Conservation (phyloP, 371 early-diverging fungal species). For the Lichtheimia corymbifera region DNA sequence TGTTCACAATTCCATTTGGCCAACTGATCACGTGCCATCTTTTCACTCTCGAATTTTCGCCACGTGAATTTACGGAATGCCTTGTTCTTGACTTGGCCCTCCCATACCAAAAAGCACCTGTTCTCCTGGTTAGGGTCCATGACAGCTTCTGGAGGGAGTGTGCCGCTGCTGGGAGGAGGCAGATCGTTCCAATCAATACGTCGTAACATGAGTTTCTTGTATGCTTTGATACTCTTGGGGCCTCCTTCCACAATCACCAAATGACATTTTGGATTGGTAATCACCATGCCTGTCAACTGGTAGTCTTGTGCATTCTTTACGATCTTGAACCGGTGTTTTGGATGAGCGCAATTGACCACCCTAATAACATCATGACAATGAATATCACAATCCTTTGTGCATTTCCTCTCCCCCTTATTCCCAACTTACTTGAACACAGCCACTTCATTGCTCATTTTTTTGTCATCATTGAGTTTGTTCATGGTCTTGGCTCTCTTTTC, state of each 20-base stretch:
- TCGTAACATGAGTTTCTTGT: conserved; percentile 94
- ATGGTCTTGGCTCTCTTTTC: conserved; percentile 78
- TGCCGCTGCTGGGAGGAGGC: conserved; percentile 46
- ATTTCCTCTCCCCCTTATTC: too few species aligned
- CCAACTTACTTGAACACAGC: conserved; percentile 79
- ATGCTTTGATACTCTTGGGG: conserved; percentile 83
- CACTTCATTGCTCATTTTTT: conserved; percentile 59
- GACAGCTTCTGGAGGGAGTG: conserved; percentile 29
- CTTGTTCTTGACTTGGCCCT: conserved; percentile 80
- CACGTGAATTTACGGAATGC: conserved; percentile 80
- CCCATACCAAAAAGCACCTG: conserved; percentile 90
- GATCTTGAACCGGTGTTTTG: conserved; percentile 86
- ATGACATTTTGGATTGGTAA: conserved; percentile 72
- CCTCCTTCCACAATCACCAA: conserved; percentile 95
- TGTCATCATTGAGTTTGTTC: conserved; percentile 75
- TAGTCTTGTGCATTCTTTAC: conserved; percentile 86
- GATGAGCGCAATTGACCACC: conserved; percentile 74
- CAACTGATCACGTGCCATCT: conserved; percentile 70
- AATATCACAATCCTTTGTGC: neutral
- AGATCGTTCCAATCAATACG: conserved; percentile 91
- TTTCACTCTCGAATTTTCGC: conserved; percentile 75
- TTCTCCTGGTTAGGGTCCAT: conserved; percentile 62
- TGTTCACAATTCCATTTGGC: conserved; percentile 69
- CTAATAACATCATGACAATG: conserved; percentile 34
- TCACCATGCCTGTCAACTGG: conserved; percentile 79